Base-by-base conservation (phyloP, 176 grass and related monocot species). In the Carex pumila region DNA sequence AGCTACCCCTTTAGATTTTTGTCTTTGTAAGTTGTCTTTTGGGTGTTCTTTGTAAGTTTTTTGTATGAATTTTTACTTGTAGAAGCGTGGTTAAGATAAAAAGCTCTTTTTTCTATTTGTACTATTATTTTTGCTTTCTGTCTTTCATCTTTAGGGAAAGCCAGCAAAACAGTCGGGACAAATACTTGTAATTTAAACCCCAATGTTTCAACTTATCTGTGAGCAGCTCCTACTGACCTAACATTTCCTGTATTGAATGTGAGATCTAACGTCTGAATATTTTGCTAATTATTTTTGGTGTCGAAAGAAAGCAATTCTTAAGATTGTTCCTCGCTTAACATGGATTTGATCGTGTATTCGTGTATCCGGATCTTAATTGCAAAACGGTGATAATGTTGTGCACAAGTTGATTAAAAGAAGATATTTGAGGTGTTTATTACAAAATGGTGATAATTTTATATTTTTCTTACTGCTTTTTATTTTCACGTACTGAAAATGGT, bases 51-150 rank as follows among this genome's bases (percentile, higher is more conserved):
- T 76, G 71, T 34, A 57, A 10, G 25, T 78, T 53, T 75, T 54
- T 64, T 82, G 50, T 71, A 47, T 71, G 13, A 66, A 61, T 62
- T 50, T 50, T 50, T 70, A 67, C 61, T 72, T 56, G 79, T 74
- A 67, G 86, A 83, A 87, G 86, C 69, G 86, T 87, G 86, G 36
- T 65, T 45, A 78, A 12, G 61, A 83, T 83, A 64, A 22, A 81
- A 71, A 66, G 65, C 57, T 83, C 11, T 61, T 82, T 80, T 86
- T 37, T 54, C 25, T 25, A 45, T 12, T 13, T 75, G 36, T 63
- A 10, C 14, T 3, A 15, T 17, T 63, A 0, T 39, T 7, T 29
- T 32, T 65, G 52, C 59, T 41, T 56, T 65, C 83, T 54, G 17
- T 18, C 5, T 78, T 57, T 57, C 6, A 3, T 3, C 34, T 56